Base-by-base conservation (phyloP, 495 filamentous ascomycete genomes). In the Penicillium canariense region DNA sequence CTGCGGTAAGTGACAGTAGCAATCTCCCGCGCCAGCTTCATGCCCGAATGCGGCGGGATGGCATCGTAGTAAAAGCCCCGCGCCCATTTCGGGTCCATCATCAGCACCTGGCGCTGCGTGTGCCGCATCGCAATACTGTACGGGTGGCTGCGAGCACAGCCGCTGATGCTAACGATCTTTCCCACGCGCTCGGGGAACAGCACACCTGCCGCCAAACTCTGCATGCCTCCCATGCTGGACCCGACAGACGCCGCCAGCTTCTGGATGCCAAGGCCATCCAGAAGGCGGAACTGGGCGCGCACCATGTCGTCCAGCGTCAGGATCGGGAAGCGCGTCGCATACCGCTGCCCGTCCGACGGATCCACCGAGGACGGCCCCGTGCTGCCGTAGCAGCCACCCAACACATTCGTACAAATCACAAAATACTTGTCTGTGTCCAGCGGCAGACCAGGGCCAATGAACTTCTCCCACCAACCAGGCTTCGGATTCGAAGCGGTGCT, bases 111-210 rank as follows among this genome's bases (percentile, higher is more conserved):
- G 27, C 94, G 87, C 70, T 98, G 94, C 0, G 94, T 93, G 76
- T 98, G 93, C n/a, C 94, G 82, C 95, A 98, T 95, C 6, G 94
- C 94, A 71, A 98, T 96, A 67, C 92, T 96, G 71, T 97, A 97
- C 18, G 94, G 94, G 72, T 98, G 94, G 65, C 90, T 96, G 54
- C 94, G 81, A 9, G 92, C 94, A 68, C 94, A 98, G 32, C 92
- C 95, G 62, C 87, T 92, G 69, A 97, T 96, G 61, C 86, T 91
- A 32, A 91, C 89, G 51, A 98, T 84, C 53, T 86, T 84, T 20
- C 85, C 81, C 1, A 97, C 84, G 31, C 92, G 80, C 32, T 88
- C 82, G 10, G 90, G 87, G 70, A 93, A 96, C 14, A 96, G 68
- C 1, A 90, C 84, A n/a, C 91, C 95, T 4, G 91, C 89, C 15